phyloP scores from a whole-genome alignment of 306 rosid species.

The Boehmeria nivea region DNA sequence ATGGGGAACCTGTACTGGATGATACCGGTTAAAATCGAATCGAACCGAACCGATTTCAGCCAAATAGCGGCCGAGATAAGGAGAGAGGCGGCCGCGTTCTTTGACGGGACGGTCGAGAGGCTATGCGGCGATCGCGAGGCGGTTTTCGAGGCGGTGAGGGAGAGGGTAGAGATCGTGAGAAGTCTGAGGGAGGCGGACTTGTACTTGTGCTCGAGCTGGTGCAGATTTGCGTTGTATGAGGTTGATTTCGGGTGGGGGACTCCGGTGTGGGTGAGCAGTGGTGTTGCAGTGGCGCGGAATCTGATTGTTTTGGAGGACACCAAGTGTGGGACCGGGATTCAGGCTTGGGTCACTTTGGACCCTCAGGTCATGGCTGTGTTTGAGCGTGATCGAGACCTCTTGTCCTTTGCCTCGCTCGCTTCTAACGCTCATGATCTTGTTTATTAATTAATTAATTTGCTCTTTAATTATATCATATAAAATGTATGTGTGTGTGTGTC shows the following conservation, averaged over 20 bases:
- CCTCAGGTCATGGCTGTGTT: background rate
- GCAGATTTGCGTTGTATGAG: slow-evolving; percentile 3
- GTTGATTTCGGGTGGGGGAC: slow-evolving; percentile 15
- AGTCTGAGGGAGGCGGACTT: background rate
- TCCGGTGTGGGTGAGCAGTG: slow-evolving; percentile 8
- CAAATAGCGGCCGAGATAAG: background rate
- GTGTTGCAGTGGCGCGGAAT: background rate
- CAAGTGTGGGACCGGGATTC: background rate
- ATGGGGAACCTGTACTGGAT: background rate
- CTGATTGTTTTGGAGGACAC: slow-evolving; percentile 4
- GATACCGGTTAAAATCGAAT: background rate
- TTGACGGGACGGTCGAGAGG: background rate
- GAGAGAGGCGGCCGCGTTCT: background rate
- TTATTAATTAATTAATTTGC: too few relatives aligned
- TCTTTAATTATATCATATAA: too few relatives aligned
- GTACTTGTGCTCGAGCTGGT: slow-evolving; percentile 5
- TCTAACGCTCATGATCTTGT: too few relatives aligned
- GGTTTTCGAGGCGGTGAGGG: background rate
- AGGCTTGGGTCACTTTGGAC: slow-evolving; percentile 5
- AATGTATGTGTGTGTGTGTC: too few relatives aligned
- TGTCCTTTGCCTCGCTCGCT: slow-evolving; percentile 9
- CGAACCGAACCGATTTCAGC: background rate
- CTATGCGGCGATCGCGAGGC: background rate
- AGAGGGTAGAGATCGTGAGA: background rate
- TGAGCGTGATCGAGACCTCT: background rate